Base-by-base conservation (phyloP, 2,329 filamentous ascomycete genomes). In the Claviceps sp. region DNA sequence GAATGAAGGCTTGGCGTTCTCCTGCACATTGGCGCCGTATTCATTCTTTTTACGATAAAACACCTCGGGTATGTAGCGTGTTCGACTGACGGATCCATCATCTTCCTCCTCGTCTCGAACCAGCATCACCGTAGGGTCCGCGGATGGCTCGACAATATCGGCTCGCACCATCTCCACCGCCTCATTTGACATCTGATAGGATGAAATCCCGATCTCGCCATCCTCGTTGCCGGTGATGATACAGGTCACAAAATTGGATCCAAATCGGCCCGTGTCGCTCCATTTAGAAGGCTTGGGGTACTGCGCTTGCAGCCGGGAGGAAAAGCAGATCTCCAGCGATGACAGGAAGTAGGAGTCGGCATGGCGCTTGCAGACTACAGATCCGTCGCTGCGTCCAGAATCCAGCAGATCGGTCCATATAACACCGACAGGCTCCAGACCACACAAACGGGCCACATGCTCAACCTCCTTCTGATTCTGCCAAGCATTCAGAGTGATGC, bases 11-110 rank as follows among this genome's bases (percentile, higher is more conserved):
- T 96, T 97, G 23, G 93, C 93, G 60, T 95, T 97, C 67, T 97
- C 88, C 65, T 96, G 93, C 7, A 97, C 93, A 59, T 91, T 95
- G 57, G 86, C 88, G 37, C 90, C 90, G 64, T 98, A 95, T 66
- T 98, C 91, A 67, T 98, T 98, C 68, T 95, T 88, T 59, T 81
- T 83, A 55, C 91, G 82, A 71, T 94, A 98, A 69, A 97, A 98
- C 4, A 98, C 91, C 62, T 98, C 93, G 1, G 93, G 93, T 22
- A 98, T 95, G 64, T 98, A 98, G 60, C 90, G 80, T 23, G 85
- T 83, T 52, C 81, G 82, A 64, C 78, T 84, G 48, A 69, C 73
- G 51, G 72, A 80, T 58, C 73, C 80, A 57, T 89, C 85, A 49
- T 90, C 86, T 59, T 96, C 89, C 53, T 91, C 86, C 64, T 97